Evolutionary conservation across 345 rosid species (phyloP), one percentile per base, ranked within the genome.

Genomic region (Eucalyptus erythrocorys): DNA sequence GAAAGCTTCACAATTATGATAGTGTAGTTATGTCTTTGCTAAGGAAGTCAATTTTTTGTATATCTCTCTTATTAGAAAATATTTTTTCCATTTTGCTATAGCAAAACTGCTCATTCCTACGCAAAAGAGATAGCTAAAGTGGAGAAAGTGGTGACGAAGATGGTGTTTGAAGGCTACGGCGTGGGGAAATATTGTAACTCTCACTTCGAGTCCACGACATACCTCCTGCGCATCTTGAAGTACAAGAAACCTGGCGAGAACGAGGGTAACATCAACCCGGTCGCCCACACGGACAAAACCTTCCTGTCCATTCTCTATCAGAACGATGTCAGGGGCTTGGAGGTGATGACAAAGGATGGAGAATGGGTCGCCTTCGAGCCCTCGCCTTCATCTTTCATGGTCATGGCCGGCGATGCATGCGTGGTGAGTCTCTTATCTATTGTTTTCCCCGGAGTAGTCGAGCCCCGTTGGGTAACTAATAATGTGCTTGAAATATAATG

Each of bases 261-360:
- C 14, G 40, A 87, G 22, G 89, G 91, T 16, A 7, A 45, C 37
- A 37, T 89, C 30, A 13, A 87, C n/a, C 90, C 91, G 3, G 21
- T 90, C 11, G 43, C 50, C 45, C 93, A 92, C 76, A 88, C 92
- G 16, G 93, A 92, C 87, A 91, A 90, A 81, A 90, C 86, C 55
- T 82, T 91, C 22, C 45, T 92, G 9, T 89, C 93, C 59, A 89
- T 90, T 21, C 88, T 91, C 49, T 86, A 86, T 79, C 94, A 92
- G 87, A 92, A 90, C 68, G 53, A 88, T 21, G 89, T 93, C 7
- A 86, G 64, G 42, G 93, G 93, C 42, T 71, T 93, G 76, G 91
- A 93, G 87, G 87, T 93, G 12, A 71, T 87, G 87, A 64, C 93
- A 37, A 92, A 88, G 71, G 71, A 90, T 80, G 89, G 87, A 7